Evolutionary conservation across 495 filamentous ascomycete species (phyloP).

Genomic region (Daldinia caldariorum): DNA sequence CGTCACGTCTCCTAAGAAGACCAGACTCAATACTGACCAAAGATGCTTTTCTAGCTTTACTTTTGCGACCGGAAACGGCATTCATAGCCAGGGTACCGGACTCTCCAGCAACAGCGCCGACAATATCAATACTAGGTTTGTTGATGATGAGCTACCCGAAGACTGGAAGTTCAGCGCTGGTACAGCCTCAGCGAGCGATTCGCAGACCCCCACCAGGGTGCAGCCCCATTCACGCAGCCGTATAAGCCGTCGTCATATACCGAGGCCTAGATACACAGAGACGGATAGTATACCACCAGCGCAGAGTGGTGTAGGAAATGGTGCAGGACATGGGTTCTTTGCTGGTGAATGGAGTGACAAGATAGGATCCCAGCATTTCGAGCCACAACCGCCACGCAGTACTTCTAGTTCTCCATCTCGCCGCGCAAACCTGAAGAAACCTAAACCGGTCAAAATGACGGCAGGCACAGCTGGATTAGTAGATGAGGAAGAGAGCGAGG

Average conservation of each 20-base stretch:
- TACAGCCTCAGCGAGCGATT: conserved; percentile 42
- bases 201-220: conserved; percentile 46
- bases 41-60: conserved; percentile 58
- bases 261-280: conserved; percentile 18
- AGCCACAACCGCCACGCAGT: conserved; percentile 50
- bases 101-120: conserved; percentile 71
- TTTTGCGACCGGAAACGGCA: conserved; percentile 53
- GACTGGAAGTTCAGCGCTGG: conserved; percentile 60
- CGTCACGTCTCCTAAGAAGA: conserved; percentile 4
- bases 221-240: conserved; percentile 51
- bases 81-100: conserved; percentile 33
- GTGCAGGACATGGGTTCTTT: conserved; percentile 62
- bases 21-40: conserved; percentile 49
- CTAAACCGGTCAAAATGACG: conserved; percentile 56
- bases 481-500: conserved; percentile 55
- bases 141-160: conserved; percentile 48
- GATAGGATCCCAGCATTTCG: conserved; percentile 70
- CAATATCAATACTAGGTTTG: conserved; percentile 76
- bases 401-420: conserved; percentile 54
- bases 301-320: conserved; percentile 24
- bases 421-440: conserved; percentile 48
- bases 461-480: conserved; percentile 58
- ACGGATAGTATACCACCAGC: conserved; percentile 18
- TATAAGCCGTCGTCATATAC: conserved; percentile 44
- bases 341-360: conserved; percentile 72